A percentile compares a stretch with the other conserved stretches of the same genome.
Conservation (phyloP, 2,329 filamentous ascomycete genomes). For the Penicillium sp. region DNA sequence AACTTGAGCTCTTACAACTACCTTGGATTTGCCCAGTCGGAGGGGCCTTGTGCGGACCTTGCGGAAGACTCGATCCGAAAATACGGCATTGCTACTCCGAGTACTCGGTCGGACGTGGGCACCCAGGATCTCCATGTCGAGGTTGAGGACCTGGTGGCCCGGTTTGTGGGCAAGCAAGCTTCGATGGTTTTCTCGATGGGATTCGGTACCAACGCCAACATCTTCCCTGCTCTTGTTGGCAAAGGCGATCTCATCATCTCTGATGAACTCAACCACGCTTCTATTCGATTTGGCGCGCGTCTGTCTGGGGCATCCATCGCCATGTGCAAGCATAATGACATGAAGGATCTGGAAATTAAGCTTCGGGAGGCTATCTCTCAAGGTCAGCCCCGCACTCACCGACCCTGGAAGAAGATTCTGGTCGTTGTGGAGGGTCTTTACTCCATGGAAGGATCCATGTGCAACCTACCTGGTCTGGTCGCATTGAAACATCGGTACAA, state of each 20-base stretch:
- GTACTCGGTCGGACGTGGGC: slow-evolving; percentile 74
- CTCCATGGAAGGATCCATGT: slow-evolving; percentile 99
- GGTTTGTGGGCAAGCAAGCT: slow-evolving; percentile 87
- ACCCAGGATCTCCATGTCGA: slow-evolving; percentile 83
- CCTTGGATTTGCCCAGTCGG: slow-evolving; percentile 94
- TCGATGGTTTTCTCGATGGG: slow-evolving; percentile 99
- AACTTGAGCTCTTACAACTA: slow-evolving; percentile 99
- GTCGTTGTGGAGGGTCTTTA: slow-evolving; percentile 95
- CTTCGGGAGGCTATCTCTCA: slow-evolving; percentile 91
- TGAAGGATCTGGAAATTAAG: slow-evolving; percentile 75
- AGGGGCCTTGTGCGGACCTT: slow-evolving; percentile 90
- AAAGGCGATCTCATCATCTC: slow-evolving; percentile 94
- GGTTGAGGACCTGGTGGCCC: slow-evolving; percentile 81
- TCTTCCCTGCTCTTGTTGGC: slow-evolving; percentile 84
- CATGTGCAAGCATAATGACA: slow-evolving; percentile 98
- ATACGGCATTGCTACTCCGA: slow-evolving; percentile 77
- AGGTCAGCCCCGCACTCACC: slow-evolving; percentile 94
- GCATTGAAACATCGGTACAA: slow-evolving; percentile 92
- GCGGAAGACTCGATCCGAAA: slow-evolving; percentile 79
- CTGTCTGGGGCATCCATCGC: slow-evolving; percentile 90
- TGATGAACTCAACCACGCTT: slow-evolving; percentile 95
- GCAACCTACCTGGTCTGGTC: slow-evolving; percentile 85
- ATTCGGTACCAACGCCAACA: slow-evolving; percentile 88
- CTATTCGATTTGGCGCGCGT: slow-evolving; percentile 90
- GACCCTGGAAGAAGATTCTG: slow-evolving; percentile 98